Base-by-base conservation (phyloP, 2,329 filamentous ascomycete species). In the Botrytis galanthina region DNA sequence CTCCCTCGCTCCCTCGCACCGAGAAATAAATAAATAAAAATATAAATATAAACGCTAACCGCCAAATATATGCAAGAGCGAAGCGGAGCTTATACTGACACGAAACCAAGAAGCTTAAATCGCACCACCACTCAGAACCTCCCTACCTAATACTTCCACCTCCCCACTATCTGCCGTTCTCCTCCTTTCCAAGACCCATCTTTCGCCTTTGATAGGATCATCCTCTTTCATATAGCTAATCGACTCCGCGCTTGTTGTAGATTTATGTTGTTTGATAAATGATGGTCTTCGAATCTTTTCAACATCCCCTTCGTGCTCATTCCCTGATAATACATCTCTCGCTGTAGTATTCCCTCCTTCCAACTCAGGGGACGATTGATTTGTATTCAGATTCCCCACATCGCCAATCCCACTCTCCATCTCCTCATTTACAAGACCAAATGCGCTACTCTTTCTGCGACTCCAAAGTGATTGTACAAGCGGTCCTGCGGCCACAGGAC, bases 181-280 rank as follows among this genome's bases (percentile, higher is more conserved):
- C 70, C 91, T 85, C 51, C 91, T 83, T 81, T 94, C 92, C 77
- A 93, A 83, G 12, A 93, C 87, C 92, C 91, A 93, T 63, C 90
- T 83, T 1, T 86, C 87, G 20, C 66, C 71, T 14, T 85, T 85
- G 3, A 87, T 85, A 63, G 90, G 88, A 78, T 91, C 89, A 74
- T 87, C 86, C 75, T 88, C 86, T n/a, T 84, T 81, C 3, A 87
- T 85, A 80, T 94, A 94, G 10, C 90, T 91, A 48, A 94, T 89
- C 75, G 90, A 92, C 76, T 93, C 91, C 2, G 89, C 85, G 63
- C 88, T 91, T 68, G 87, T 83, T 76, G 85, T 86, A 76, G 87
- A 84, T 22, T 84, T 82, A 75, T 88, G 87, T 73, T 75, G n/a
- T 60, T 74, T 76, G 32, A 26, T 37, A 64, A 75, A 57, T 69